Evolutionary conservation across 2,329 filamentous ascomycete genomes (phyloP).

Genomic region (Pseudocercospora macadamiae): DNA sequence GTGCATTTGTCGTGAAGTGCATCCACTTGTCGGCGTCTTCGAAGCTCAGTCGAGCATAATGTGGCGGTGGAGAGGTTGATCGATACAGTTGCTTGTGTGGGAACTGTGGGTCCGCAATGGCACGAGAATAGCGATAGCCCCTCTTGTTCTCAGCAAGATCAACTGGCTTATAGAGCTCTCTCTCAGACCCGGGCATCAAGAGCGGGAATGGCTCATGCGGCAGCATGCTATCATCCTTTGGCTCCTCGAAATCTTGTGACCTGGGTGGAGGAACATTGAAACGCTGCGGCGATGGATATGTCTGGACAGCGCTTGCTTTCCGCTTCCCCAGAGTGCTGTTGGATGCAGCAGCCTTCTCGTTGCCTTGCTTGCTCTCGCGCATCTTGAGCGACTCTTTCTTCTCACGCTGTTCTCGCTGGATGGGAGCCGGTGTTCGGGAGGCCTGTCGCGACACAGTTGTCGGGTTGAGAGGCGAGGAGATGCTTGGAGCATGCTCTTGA

Average conservation of each 20-base stretch:
- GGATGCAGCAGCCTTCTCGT: conserved; percentile 27
- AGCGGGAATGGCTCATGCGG: conserved; percentile 52
- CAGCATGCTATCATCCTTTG: conserved; percentile 51
- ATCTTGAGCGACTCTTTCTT: conserved; percentile 57
- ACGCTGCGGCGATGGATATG: conserved; percentile 52
- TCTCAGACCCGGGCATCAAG: conserved; percentile 44
- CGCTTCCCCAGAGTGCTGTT: conserved; percentile 37
- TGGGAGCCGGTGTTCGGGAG: conserved; percentile 40
- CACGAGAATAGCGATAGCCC: conserved; percentile 85
- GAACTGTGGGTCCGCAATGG: conserved; percentile 86
- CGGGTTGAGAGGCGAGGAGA: conserved; percentile 76
- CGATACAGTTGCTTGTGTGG: conserved; percentile 87
- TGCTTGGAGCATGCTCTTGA: conserved; percentile 62
- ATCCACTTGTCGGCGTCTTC: conserved; percentile 88
- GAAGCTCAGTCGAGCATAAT: conserved; percentile 82
- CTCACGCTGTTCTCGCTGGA: conserved; percentile 55
- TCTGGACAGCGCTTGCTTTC: conserved; percentile 40
- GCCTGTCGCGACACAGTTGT: conserved; percentile 43
- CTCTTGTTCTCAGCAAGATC: conserved; percentile 66
- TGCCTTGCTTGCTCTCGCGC: conserved; percentile 45
- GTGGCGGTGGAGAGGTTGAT: conserved; percentile 82
- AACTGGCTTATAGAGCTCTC: conserved; percentile 52
- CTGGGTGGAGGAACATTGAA: conserved; percentile 55
- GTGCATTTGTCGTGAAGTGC: conserved; percentile 71
- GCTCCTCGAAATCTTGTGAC: conserved; percentile 52